Conservation (phyloP, 2,329 filamentous ascomycete genomes). For the Aspergillus oerlinghausenensis region DNA sequence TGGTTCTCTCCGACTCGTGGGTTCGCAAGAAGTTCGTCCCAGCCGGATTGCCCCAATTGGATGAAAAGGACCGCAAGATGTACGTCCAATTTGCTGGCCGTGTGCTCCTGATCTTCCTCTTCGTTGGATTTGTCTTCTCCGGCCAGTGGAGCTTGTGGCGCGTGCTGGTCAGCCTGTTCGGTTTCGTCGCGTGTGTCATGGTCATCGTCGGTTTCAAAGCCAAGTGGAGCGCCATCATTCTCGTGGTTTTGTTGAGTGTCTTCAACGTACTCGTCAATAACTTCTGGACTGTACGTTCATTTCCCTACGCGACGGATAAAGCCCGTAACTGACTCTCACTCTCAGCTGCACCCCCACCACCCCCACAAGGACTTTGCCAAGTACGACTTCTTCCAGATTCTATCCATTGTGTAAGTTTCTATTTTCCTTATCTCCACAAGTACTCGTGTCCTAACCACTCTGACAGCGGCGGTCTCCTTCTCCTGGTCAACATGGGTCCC, state of each 20-base stretch:
- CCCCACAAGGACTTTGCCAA: slow-evolving; percentile 99
- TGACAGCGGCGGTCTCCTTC: slow-evolving; percentile 73
- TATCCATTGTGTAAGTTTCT: slow-evolving; percentile 78
- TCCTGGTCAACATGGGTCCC: slow-evolving; percentile 97
- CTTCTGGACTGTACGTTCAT: slow-evolving; percentile 88
- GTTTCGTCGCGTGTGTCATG: slow-evolving; percentile 92
- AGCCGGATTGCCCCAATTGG: slow-evolving; percentile 84
- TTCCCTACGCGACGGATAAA: not conserved
- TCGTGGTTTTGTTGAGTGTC: slow-evolving; percentile 90
- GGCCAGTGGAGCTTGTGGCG: slow-evolving; percentile 90
- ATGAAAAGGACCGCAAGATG: slow-evolving; percentile 99
- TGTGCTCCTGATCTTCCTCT: slow-evolving; percentile 94
- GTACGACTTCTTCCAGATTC: slow-evolving; percentile 99
- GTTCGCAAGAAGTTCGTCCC: slow-evolving; percentile 96
- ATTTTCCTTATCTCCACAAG: not conserved
- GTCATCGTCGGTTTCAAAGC: slow-evolving; percentile 99
- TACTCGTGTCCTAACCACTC: not conserved
- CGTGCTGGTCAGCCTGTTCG: slow-evolving; percentile 76
- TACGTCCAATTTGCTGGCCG: slow-evolving; percentile 98
- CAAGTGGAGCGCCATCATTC: slow-evolving; percentile 93
- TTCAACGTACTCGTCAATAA: slow-evolving; percentile 99
- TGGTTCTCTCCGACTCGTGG: slow-evolving; percentile 98
- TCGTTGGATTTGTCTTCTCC: slow-evolving; percentile 92
- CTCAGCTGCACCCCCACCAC: slow-evolving; percentile 89
- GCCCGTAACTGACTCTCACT: slow-evolving; percentile 13